Evolutionary conservation across 2,329 filamentous ascomycete genomes (phyloP), one percentile per base, ranked within the genome.

Genomic region (Alternaria triticimaculans): DNA sequence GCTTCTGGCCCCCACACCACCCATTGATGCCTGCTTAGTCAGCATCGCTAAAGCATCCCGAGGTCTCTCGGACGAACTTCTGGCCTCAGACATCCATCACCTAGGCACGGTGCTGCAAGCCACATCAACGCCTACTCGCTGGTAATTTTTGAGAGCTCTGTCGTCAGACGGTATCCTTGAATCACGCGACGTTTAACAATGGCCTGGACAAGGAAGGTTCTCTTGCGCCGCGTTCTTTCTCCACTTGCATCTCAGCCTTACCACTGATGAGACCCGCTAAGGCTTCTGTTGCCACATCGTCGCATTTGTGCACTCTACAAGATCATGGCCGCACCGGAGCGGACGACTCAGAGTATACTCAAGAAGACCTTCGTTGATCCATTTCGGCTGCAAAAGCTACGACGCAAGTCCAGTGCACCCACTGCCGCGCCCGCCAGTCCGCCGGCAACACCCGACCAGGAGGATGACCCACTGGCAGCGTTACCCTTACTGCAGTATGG

Each of bases 331-430:
- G 15, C 15, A 37, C 4, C 60, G 5, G 55, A 55, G 4, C 10
- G 30, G 15, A 9, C 44, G 7, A 63, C 41, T 25, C 60, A 54
- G 25, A 55, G 33, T 8, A 21, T 55, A 51, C 33, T 66, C 1
- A 64, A 50, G 9, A 64, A 61, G 20, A 48, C 57, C 8, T 56
- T 66, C 8, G 49, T 59, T 15, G n/a, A 55, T 10, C 56, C 62
- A 3, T 64, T 66, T 28, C 58, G 55, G 20, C 18, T 37, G 10
- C 26, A 51, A 7, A 60, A 50, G 37, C 26, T 51, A 12, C 59
- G 49, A 41, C 55, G 57, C 46, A 46, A 55, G 18, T 50, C 55
- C 12, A 55, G 28, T 8, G 53, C 28, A 5, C 51, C 64, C 11
- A 14, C 26, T 21, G 46, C 44, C 18, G 44, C 28, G n/a, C 51